These are phyloP conservation scores for Reutealis trisperma DNA, from an alignment of 345 rosid genomes.

Conservation along the genomic window DNA sequence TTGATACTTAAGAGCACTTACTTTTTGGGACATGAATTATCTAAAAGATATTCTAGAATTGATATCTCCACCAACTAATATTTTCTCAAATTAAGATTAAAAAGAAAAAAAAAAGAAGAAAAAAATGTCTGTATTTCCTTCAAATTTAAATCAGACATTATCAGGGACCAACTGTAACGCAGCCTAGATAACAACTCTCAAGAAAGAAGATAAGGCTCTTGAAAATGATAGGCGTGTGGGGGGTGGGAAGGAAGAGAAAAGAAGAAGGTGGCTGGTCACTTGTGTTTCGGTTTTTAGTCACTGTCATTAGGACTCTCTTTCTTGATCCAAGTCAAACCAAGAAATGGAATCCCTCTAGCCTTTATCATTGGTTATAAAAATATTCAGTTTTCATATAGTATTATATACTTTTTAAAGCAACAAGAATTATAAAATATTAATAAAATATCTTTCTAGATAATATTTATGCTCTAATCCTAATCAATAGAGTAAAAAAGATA, in stretches of 20 bases:
- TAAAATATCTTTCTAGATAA: not conserved
- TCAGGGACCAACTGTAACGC: not conserved
- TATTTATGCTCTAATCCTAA: not conserved
- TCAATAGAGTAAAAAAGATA: not conserved
- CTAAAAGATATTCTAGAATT: not conserved
- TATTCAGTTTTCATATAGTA: not conserved
- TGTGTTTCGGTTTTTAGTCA: constrained; percentile 1
- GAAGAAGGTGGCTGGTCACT: not conserved
- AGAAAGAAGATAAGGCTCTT: constrained; percentile 8
- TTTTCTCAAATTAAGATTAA: not conserved
- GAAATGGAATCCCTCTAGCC: not conserved
- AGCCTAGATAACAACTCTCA: not conserved
- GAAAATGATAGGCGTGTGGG: not conserved
- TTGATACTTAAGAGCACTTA: not conserved
- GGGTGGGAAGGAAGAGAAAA: not conserved
- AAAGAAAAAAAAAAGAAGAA: not conserved
- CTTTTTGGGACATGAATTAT: not conserved
- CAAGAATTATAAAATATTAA: not conserved
- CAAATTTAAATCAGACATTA: not conserved
- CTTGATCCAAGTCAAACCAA: not conserved
- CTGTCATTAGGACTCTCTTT: not conserved
- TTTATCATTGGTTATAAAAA: not conserved
- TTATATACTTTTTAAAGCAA: not conserved
- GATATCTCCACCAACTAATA: not conserved
- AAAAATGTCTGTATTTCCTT: not conserved